Base-by-base conservation (phyloP, 352 stramenopile genomes). In the Globisporangium cylindrosporum region DNA sequence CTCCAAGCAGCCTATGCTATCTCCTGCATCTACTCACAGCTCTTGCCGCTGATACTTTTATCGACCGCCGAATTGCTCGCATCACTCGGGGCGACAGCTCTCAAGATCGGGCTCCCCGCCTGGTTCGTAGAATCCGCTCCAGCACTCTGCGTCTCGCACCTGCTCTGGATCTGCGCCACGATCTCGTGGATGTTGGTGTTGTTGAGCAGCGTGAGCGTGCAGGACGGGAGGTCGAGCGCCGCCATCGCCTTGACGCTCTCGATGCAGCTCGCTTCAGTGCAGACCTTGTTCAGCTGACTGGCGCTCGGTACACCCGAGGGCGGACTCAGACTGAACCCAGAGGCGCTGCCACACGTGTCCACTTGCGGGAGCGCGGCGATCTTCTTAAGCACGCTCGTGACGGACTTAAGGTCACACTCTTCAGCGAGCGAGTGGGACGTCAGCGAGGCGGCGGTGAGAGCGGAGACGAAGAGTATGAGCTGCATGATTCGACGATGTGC, bases 151-250 rank as follows among this genome's bases (percentile, higher is more conserved):
- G 32, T 48, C 29, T 61, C 38, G 32, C 56, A 61, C 20, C 32
- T 48, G 8, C 29, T 61, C 20, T 61, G 29, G 32, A 61, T 61
- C n/a, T 61, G 56, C 20, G 32, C 25, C 4, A 69, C 32, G 15
- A 76, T 64, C 25, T 68, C 53, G 5, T 55, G 59, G 2, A 76
- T 57, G 56, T 76, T 73, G 36, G 71, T 66, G 32, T 61, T 65
- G 29, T 76, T 73, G 18, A 76, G 36, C 71, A 76, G 72, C 15
- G 46, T 49, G 62, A 76, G 72, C 3, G 71, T 73, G 32, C 71
- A 76, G 1, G 71, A 76, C n/a, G 67, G 62, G 1, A 73, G 3
- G 15, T 71, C 58, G 38, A 76, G 41, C 5, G 24, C 14, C 8
- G 20, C 41, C 18, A 77, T 61, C 20, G 32, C 32, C 9, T 20